Base-by-base conservation (phyloP, 768 basidiomycete species). In the Galerina marginata region DNA sequence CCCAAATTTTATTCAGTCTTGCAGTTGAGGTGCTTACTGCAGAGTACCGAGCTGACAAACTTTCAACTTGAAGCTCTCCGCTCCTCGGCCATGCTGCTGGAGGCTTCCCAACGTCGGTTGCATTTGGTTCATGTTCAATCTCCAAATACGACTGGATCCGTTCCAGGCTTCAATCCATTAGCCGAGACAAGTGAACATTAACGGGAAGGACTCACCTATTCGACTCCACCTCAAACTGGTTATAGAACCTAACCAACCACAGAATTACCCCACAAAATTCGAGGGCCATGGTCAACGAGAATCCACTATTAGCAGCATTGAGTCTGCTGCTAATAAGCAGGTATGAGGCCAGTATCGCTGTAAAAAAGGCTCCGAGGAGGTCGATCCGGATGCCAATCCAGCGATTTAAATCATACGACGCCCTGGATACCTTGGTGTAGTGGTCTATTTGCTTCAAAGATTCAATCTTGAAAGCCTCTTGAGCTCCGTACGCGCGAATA, bases 61-160 rank as follows among this genome's bases (percentile, higher is more conserved):
- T 80, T 45, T 87, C 82, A 2, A 85, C 82, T 3, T 75, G 72
- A 36, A 90, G 76, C 16, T 80, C 74, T 7, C 88, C 88, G 20
- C 81, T 83, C 3, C 83, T 76, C 0, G 89, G 88, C 88, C 89
- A 91, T 54, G 86, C 80, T 2, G 88, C 88, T 0, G 89, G 87
- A 2, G 88, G 89, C 26, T 74, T 72, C 20, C 83, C 83, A 6
- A 68, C 64, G 12, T 70, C 61, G 0, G 77, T 76, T 1, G 77
- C 56, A 57, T 75, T 71, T 2, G 79, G 79, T 67, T 90, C 87
- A 56, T 86, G 84, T 42, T 88, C 86, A 59, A 88, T 86, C 25
- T 76, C 68, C 16, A 88, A 67, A 67, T 86, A 89, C 0, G 68
- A 88, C 59, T 90, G 83, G 2, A 95, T 87, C 55, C 94, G 89